Conservation (phyloP, 495 filamentous ascomycete species). For the Aspergillus coremiiformis region DNA sequence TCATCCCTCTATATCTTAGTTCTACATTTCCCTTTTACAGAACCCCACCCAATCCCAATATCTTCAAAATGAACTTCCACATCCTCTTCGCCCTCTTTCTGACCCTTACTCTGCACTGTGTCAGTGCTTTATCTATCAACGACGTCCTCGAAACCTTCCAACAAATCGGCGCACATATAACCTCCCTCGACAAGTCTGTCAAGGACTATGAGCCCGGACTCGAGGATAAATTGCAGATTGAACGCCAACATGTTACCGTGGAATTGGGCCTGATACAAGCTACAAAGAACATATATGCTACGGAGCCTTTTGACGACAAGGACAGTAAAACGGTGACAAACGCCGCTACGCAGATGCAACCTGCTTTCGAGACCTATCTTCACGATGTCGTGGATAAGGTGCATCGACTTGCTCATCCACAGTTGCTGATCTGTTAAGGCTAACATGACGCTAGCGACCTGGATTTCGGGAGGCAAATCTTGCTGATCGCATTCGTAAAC, state of each 20-base stretch:
- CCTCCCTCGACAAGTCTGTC: background rate
- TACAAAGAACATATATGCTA: background rate
- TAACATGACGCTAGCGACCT: background rate
- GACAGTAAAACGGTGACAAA: background rate
- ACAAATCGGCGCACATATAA: background rate
- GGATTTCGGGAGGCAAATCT: background rate
- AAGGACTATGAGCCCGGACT: no score
- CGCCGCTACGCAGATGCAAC: background rate
- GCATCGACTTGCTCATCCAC: no score
- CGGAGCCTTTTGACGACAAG: background rate
- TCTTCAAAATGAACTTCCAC: no score
- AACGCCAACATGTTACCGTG: background rate
- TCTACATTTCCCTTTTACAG: no score
- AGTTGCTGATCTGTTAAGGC: background rate
- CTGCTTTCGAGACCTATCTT: background rate
- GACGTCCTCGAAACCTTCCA: no score
- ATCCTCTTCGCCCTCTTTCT: no score
- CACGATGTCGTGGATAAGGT: background rate
- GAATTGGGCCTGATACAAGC: background rate
- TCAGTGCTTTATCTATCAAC: no score
- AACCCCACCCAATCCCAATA: no score
- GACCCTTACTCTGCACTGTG: no score
- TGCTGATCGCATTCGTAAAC: background rate
- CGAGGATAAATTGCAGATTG: background rate
- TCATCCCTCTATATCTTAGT: no score